phyloP scores from a whole-genome alignment of 768 basidiomycete genomes.

The Lanmaoa pseudosensibilis region DNA sequence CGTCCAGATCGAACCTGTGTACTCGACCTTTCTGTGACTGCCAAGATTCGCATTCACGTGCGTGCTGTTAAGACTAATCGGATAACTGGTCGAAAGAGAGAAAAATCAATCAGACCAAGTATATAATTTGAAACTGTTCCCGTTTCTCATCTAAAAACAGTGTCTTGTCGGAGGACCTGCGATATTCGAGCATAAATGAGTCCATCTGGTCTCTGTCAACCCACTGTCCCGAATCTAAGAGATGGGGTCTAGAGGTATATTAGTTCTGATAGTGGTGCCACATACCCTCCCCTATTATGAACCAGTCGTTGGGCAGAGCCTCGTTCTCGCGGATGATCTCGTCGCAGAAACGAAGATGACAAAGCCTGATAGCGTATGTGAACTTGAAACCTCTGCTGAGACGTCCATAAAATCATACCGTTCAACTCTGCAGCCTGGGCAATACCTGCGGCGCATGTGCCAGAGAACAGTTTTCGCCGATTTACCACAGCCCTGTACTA shows the following conservation, averaged over 20 bases:
- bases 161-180: neutral
- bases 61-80: constrained; percentile 8
- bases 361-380: constrained; percentile 3
- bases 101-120: neutral
- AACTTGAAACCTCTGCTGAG: neutral
- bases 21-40: constrained; percentile 9
- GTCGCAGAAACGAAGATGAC: neutral
- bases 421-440: constrained; percentile 9
- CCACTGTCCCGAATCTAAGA: constrained; percentile 1
- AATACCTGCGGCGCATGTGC: constrained; percentile 21
- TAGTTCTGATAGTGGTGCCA: neutral
- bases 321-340: neutral
- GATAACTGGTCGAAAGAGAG: neutral
- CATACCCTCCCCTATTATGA: constrained; percentile 5
- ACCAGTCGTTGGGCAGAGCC: constrained; percentile 2
- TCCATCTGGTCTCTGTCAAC: constrained; percentile 15
- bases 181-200: constrained; percentile 5
- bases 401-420: constrained; percentile 3
- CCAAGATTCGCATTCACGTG: constrained; percentile 7
- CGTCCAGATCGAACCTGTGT: constrained; percentile 10
- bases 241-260: neutral
- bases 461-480: constrained; percentile 10
- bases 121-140: neutral
- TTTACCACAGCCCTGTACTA: constrained; percentile 13
- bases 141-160: constrained; percentile 6